These are phyloP conservation scores for Podila horticola DNA, from an alignment of 192 early-diverging fungal genomes.

Conservation along the genomic window DNA sequence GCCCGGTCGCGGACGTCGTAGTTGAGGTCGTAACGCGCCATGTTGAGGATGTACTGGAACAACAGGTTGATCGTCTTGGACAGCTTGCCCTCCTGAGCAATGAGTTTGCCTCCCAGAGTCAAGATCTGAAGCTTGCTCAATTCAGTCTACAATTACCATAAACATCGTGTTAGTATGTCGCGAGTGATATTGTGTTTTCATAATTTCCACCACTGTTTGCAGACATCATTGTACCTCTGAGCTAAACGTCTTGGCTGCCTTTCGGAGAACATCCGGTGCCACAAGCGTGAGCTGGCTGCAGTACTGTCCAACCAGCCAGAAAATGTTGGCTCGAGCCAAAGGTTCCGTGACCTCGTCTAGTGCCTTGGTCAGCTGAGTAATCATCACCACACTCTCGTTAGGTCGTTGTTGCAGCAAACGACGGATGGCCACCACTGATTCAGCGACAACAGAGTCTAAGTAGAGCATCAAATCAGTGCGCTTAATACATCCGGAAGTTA, in stretches of 20 bases:
- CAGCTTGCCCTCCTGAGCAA: constrained; percentile 51
- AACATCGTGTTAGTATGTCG: background rate
- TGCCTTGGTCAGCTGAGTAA: constrained; percentile 67
- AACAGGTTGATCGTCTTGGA: constrained; percentile 57
- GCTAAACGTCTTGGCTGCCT: constrained; percentile 70
- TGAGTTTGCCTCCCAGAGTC: constrained; percentile 79
- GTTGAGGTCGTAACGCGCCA: constrained; percentile 90
- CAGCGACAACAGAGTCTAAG: constrained; percentile 76
- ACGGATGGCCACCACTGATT: constrained; percentile 80
- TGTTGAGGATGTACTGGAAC: constrained; percentile 81
- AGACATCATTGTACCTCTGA: constrained; percentile 47
- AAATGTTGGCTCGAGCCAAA: constrained; percentile 83
- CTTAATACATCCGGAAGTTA: background rate
- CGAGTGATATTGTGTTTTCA: background rate
- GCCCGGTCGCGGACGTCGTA: constrained; percentile 94
- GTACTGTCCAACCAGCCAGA: constrained; percentile 91
- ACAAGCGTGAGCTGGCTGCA: constrained; percentile 66
- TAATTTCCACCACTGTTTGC: background rate
- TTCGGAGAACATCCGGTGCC: constrained; percentile 86
- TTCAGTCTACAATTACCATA: constrained; percentile 56
- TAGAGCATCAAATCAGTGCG: background rate
- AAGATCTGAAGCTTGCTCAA: constrained; percentile 86
- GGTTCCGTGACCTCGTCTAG: constrained; percentile 74
- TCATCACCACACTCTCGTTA: constrained; percentile 55
- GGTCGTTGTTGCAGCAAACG: constrained; percentile 69